Evolutionary conservation across 2,329 filamentous ascomycete genomes (phyloP), one percentile per base, ranked within the genome.

Genomic region (Fusarium siculi): DNA sequence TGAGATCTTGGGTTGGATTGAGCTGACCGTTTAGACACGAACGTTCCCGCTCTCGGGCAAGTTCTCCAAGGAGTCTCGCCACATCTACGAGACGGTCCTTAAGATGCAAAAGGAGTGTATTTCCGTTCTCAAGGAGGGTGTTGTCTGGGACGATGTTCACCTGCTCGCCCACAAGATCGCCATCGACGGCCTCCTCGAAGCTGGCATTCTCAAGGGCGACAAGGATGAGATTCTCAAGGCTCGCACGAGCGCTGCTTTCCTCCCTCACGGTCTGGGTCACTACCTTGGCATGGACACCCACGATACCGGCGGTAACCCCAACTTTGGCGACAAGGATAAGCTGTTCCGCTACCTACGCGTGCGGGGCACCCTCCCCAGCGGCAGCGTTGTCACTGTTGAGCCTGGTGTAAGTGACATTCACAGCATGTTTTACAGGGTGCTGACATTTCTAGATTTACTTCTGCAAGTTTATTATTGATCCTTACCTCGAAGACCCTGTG

Each of bases 201-300:
- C 98, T 0, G 94, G 94, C 4, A 92, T 98, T 52, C 83, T 98
- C 43, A 88, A 88, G 79, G 86, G 90, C 15, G 85, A 89, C 69
- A 87, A 88, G 63, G 88, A 92, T 23, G 94, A 94, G 75, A 93
- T 98, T 30, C 89, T 97, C 68, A 88, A 90, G 74, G 90, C 89
- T 47, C 88, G 95, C 62, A 93, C 94, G n/a, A 96, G 93, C 77
- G 91, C 93, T 30, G 95, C 95, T 4, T 98, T 98, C 85, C 93
- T 97, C 79, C 95, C 95, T 2, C 95, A 98, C 80, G 95, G 95
- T 1, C 85, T 98, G 2, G 95, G 95, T 0, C 95, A 98, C 82
- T 96, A 97, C 80, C 85, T 98, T 15, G 95, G 95, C 70, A 92
- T 98, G 88, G 95, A 98, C 80, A 97, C 95, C 4, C 95, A 98